These are phyloP conservation scores for Forsythia viridissima DNA, from an alignment of 257 asterid species.

Conservation along the genomic window DNA sequence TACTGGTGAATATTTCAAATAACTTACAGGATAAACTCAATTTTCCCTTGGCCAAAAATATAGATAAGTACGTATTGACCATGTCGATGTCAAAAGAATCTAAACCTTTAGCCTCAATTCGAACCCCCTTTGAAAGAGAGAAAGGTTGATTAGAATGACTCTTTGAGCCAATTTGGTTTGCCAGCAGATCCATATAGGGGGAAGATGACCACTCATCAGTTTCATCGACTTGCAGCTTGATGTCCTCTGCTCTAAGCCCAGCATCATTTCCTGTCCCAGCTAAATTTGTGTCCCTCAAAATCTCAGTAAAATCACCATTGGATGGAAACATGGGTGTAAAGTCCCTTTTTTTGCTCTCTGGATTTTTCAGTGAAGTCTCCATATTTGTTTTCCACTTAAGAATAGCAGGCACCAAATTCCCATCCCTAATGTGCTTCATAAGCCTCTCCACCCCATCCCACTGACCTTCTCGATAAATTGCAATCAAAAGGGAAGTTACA, in stretches of 20 bases:
- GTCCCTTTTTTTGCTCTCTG: conserved; percentile 70
- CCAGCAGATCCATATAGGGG: conserved; percentile 83
- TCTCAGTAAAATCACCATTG: conserved; percentile 44
- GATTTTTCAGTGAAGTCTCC: conserved; percentile 64
- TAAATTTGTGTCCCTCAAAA: conserved; percentile 40
- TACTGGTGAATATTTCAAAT: conserved; percentile 71
- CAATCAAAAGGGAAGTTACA: conserved; percentile 66
- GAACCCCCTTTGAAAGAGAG: conserved; percentile 55
- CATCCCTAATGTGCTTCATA: conserved; percentile 69
- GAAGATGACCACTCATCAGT: conserved; percentile 92
- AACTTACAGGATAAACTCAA: conserved; percentile 88
- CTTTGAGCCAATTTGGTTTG: conserved; percentile 40
- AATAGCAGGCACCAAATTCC: conserved; percentile 67
- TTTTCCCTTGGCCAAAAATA: conserved; percentile 85
- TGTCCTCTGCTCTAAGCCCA: conserved; percentile 23
- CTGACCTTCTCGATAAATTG: conserved; percentile 61
- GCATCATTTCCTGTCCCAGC: conserved; percentile 23
- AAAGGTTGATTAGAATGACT: conserved; percentile 29
- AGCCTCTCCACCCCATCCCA: conserved; percentile 76
- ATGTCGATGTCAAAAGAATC: conserved; percentile 80
- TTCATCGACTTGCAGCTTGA: conserved; percentile 27
- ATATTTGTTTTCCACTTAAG: conserved; percentile 79
- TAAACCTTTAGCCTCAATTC: conserved; percentile 61
- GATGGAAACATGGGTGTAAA: conserved; percentile 71
- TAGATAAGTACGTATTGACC: conserved; percentile 87